phyloP scores from a whole-genome alignment of 116 monocot genomes.

The Zostera marina region DNA sequence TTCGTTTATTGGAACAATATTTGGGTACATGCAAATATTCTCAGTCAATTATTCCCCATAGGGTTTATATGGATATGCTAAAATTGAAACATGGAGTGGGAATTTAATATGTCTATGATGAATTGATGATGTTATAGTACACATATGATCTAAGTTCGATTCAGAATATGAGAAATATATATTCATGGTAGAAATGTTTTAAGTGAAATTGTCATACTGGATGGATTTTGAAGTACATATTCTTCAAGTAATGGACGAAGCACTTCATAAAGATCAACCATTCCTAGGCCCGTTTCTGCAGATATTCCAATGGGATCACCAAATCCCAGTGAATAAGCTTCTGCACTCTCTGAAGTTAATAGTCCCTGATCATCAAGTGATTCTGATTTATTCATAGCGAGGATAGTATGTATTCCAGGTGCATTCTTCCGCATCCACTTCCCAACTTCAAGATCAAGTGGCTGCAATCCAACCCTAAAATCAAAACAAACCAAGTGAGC shows the following conservation, averaged over 20 bases:
- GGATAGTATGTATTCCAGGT: conserved; percentile 42
- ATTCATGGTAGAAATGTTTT: no score
- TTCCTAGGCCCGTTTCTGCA: conserved; percentile 91
- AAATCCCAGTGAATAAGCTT: conserved; percentile 81
- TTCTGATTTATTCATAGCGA: conserved; percentile 93
- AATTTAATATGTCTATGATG: no score
- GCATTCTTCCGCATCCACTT: conserved; percentile 92
- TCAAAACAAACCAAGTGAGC: background rate
- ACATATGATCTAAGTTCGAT: no score
- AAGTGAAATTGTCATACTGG: conserved; percentile 24
- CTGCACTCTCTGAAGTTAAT: conserved; percentile 52
- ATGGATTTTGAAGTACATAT: conserved; percentile 39
- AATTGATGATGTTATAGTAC: no score
- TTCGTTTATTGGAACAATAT: no score
- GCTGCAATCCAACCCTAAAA: conserved; percentile 76
- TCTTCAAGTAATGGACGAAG: conserved; percentile 76
- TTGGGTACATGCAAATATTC: no score
- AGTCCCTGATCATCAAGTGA: conserved; percentile 65
- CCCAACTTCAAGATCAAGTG: conserved; percentile 89
- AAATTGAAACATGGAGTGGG: no score
- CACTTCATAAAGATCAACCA: conserved; percentile 87
- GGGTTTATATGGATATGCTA: no score
- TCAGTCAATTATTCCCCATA: no score
- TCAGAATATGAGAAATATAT: no score
- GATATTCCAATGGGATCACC: conserved; percentile 98